Evolutionary conservation across 139 green algal species (phyloP), one percentile per base, ranked within the genome.

Genomic region (Raphidocelis subcapitata): DNA sequence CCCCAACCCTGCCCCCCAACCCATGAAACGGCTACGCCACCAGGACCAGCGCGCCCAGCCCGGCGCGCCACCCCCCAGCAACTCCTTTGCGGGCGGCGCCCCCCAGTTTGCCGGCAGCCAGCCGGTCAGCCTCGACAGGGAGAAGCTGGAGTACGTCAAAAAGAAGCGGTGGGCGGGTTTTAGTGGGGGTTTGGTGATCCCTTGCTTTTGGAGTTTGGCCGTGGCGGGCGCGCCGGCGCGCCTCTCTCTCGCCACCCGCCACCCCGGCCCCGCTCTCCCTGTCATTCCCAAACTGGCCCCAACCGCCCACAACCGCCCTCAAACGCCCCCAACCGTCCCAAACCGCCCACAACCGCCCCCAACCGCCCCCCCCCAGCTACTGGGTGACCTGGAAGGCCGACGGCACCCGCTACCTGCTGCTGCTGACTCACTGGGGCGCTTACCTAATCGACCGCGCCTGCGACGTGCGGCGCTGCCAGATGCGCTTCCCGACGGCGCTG

Each of bases 351-450:
- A n/a, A n/a, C n/a, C n/a, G n/a, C n/a, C 41, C 41, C 8, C 8
- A 49, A 49, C 41, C 52, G 12, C 52, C 52, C 1, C 18, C 18
- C 23, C 33, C 24, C 69, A 88, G 82, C 35, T 97, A 97, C 77
- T 90, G 84, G 76, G 90, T 96, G 21, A 97, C 94, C 2, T 98
- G 93, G 94, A 98, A 99, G 79, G 95, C 95, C 10, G 95, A 99
- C 75, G 95, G 95, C 72, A 98, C 94, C 14, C 86, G 95, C 29
- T 99, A 98, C 86, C 89, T 98, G 87, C 51, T 98, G 69, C 77
- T 96, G 29, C 69, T 97, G 14, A 74, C 85, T 47, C 49, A 69
- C 1, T 80, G 86, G 46, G 95, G 95, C 36, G 84, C 80, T 14
- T 99, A 98, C 84, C 80, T 98, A 20, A 90, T 98, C 33, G 91